These are phyloP conservation scores for Elymus sibiricus DNA, from an alignment of 176 grass and related monocot genomes.

Conservation along the genomic window DNA sequence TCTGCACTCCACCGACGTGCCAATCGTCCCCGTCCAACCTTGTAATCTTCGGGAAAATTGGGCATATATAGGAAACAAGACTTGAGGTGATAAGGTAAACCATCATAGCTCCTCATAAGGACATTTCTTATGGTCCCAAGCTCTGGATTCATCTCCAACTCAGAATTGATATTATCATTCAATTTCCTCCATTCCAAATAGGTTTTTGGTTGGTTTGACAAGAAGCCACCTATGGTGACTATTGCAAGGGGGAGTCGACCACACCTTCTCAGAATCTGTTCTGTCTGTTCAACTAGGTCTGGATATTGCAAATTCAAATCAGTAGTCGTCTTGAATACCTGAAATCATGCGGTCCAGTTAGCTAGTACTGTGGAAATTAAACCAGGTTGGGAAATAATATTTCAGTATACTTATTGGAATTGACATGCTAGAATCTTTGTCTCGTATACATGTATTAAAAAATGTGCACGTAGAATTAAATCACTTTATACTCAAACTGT, in stretches of 20 bases:
- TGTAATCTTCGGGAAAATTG: neutral
- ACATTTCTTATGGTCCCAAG: neutral
- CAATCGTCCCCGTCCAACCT: neutral
- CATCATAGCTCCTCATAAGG: constrained; percentile 1
- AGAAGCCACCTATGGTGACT: too few species aligned
- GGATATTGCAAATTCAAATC: neutral
- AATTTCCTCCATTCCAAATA: neutral
- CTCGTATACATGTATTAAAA: neutral
- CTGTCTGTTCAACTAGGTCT: neutral
- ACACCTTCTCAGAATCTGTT: constrained; percentile 13
- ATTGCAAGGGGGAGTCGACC: constrained; percentile 35
- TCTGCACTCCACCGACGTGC: constrained; percentile 20
- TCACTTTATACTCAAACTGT: too few species aligned
- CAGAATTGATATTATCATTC: constrained; percentile 15
- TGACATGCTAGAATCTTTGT: neutral
- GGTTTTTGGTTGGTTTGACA: constrained; percentile 11
- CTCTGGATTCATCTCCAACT: constrained; percentile 3
- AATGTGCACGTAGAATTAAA: neutral
- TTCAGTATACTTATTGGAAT: neutral
- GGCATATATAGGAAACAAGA: neutral
- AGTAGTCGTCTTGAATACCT: neutral
- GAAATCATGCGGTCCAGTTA: neutral
- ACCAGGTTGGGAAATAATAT: neutral
- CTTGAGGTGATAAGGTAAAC: neutral
- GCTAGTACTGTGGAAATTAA: neutral